A percentile compares a stretch with the other conserved stretches of the same genome.
phyloP scores from a whole-genome alignment of 768 basidiomycete species.

The Boletus rufocinnamomeus region DNA sequence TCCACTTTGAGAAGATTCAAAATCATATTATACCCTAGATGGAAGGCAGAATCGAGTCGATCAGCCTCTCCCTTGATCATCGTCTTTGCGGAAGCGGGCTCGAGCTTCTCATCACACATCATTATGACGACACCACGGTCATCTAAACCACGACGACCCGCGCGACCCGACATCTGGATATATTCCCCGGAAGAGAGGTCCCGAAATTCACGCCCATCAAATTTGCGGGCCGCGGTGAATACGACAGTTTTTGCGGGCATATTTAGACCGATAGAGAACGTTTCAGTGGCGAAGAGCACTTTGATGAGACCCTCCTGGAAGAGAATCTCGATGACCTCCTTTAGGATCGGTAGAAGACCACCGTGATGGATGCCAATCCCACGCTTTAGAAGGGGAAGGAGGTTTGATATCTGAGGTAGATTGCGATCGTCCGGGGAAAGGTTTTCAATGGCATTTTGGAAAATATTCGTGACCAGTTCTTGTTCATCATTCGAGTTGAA shows the following conservation, averaged over 20 bases:
- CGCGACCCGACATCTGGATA: slow-evolving; percentile 99
- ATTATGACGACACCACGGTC: slow-evolving; percentile 99
- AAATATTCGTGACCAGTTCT: slow-evolving; percentile 81
- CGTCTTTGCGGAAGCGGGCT: slow-evolving; percentile 85
- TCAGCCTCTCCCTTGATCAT: slow-evolving; percentile 99
- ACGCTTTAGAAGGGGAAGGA: slow-evolving; percentile 89
- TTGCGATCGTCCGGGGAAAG: slow-evolving; percentile 84
- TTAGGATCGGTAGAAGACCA: slow-evolving; percentile 93
- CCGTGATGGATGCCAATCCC: slow-evolving; percentile 99
- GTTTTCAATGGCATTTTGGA: slow-evolving; percentile 91
- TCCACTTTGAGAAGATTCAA: slow-evolving; percentile 98
- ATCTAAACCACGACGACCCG: slow-evolving; percentile 94
- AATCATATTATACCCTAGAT: slow-evolving; percentile 99
- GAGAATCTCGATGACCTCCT: slow-evolving; percentile 98
- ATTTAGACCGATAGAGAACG: slow-evolving; percentile 96
- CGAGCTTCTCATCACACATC: slow-evolving; percentile 99
- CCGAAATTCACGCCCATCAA: slow-evolving; percentile 93
- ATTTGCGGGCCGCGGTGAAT: slow-evolving; percentile 93
- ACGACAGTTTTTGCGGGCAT: slow-evolving; percentile 99
- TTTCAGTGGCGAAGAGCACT: slow-evolving; percentile 97
- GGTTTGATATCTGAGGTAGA: slow-evolving; percentile 90
- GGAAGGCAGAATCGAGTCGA: slow-evolving; percentile 95
- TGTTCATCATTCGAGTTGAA: slow-evolving; percentile 94
- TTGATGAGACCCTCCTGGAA: slow-evolving; percentile 99
- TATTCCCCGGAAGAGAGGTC: slow-evolving; percentile 95